Evolutionary conservation across 164 flowering plant genomes (phyloP), one percentile per base, ranked within the genome.

Genomic region (Dillenia turbinata): DNA sequence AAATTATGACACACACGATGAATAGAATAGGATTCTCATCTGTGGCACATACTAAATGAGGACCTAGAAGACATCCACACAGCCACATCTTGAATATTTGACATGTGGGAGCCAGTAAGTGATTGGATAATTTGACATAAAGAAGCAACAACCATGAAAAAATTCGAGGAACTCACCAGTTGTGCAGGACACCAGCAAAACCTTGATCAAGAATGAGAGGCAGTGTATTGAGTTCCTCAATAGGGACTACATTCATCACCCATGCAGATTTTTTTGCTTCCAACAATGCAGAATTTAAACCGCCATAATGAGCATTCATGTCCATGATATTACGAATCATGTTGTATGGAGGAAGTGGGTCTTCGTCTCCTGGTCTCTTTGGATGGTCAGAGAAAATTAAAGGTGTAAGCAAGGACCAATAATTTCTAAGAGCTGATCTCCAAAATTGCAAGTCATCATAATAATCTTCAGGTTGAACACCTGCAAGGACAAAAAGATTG

Each of bases 361-460:
- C 98, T 77, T 93, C 97, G 80, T 93, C 96, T 6, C 96, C 97
- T 4, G 96, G 97, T 77, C 98, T 83, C 81, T 93, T 93, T 54
- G 98, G 98, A 78, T 93, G 98, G 75, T 93, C 98, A 52, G 98
- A 93, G 69, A 89, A 93, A 67, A 93, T 93, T 68, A 90, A 78
- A 40, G 98, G 98, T 10, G 98, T 85, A 61, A 93, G 87, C 79
- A 93, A 77, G 15, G 98, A 87, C 98, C 98, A 94, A 75, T 89
- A 93, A 70, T 89, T 86, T 72, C 69, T 82, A 49, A 89, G 58
- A 60, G 95, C 80, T 49, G 85, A 81, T 71, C 77, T 79, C 92
- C 92, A 86, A 51, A 69, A 47, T 62, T 83, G 85, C 15, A 68
- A 54, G 57, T 90, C 96, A 64, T 94, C 96, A 69, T 12, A 69